These are phyloP conservation scores for Medicago truncatula DNA, from an alignment of 306 rosid species.

Conservation along the genomic window DNA sequence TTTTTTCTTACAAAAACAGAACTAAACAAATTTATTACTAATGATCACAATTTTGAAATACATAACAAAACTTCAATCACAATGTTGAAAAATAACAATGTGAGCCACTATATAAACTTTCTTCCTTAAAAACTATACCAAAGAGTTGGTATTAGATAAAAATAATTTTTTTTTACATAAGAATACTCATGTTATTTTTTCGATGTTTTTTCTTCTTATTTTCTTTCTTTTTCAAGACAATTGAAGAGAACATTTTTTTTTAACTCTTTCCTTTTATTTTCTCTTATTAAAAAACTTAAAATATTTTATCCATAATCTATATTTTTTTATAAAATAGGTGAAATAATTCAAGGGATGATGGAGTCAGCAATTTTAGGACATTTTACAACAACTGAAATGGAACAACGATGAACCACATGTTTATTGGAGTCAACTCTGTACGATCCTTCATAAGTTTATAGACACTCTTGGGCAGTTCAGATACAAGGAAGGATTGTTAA, in stretches of 20 bases:
- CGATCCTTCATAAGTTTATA: constrained; percentile 43
- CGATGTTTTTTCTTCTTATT: background rate
- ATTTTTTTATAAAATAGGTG: constrained; percentile 9
- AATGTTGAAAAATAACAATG: too few species aligned
- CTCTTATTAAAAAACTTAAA: background rate
- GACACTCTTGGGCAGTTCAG: constrained; percentile 26
- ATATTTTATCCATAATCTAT: background rate
- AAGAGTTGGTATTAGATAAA: background rate
- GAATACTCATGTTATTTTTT: background rate
- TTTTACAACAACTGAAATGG: constrained; percentile 33
- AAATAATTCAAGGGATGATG: constrained; percentile 19
- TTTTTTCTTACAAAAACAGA: too few species aligned
- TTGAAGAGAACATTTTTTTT: background rate
- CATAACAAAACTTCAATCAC: too few species aligned
- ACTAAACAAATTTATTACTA: too few species aligned
- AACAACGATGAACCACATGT: constrained; percentile 38
- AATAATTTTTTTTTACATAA: too few species aligned
- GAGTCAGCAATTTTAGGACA: constrained; percentile 24
- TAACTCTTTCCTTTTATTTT: background rate
- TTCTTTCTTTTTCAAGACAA: background rate
- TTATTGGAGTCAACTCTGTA: constrained; percentile 47
- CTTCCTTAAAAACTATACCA: too few species aligned
- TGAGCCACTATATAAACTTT: too few species aligned
- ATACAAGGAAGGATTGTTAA: constrained; percentile 36
- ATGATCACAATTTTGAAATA: too few species aligned